Base-by-base conservation (phyloP, 2,329 filamentous ascomycete species). In the Cryphonectria radicalis region DNA sequence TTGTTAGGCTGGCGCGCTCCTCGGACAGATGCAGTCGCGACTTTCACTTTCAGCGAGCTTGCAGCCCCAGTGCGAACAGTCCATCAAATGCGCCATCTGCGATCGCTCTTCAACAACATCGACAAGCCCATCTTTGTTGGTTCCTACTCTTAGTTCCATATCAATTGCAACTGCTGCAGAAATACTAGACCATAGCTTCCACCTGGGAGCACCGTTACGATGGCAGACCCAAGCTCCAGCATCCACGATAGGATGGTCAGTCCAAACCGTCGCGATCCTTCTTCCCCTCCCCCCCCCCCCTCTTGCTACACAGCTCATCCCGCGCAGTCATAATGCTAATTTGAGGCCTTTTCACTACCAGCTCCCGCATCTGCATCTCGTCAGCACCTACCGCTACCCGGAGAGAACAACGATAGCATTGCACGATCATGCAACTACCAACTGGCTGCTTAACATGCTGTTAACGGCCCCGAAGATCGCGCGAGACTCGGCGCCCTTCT, bases 291-390 rank as follows among this genome's bases (percentile, higher is more conserved):
- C 32, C 32, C 32, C 32, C 35, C 14, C 63, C 37, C 17, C 6
- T 4, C 6, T 4, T 35, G 28, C 50, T 22, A 14, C 17, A 67
- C 5, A 17, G 62, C n/a, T 35, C 28, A 46, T 19, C 13, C 17
- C 42, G 25, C 4, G 17, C 28, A 11, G 2, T 57, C 55, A 19
- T 42, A 83, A 67, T 78, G 85, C 74, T 83, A 84, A 79, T 69
- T 71, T 70, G 66, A 74, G 6, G 46, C 22, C 53, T 69, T 69
- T 17, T 43, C 42, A 13, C 17, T 37, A 46, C 25, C 78, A 96
- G 93, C 89, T 97, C 78, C 91, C 91, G 68, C 95, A 98, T 84
- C 90, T 98, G 76, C 95, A 98, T 81, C 89, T 98, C 73, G 86
- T 98, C 74, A 98, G 94, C 65, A 91, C 91, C 57, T 92, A 92